Base-by-base conservation (phyloP, 2,329 filamentous ascomycete species). In the Penicillium sp. region DNA sequence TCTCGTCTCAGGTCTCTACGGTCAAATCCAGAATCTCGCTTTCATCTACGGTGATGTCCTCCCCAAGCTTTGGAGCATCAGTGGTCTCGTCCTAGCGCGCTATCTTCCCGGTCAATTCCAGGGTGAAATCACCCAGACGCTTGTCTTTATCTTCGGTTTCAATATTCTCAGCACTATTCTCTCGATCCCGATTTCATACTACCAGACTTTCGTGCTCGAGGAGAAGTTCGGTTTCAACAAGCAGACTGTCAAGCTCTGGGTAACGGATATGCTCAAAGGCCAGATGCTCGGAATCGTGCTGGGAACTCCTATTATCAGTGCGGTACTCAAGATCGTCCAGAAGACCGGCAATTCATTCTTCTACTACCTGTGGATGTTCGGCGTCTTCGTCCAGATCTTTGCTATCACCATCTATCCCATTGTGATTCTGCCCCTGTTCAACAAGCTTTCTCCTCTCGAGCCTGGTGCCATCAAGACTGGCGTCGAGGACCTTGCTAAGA, bases 161-260 rank as follows among this genome's bases (percentile, higher is more conserved):
- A 87, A 90, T 64, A 73, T 95, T 65, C 82, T 95, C 65, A 88
- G 91, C 63, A 90, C 93, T 66, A 61, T 89, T 50, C 76, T 96
- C 58, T 88, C 86, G 52, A 77, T 97, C 48, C 94, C 94, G 3
- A 83, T 86, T 54, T 88, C 85, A 50, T 85, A 96, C 73, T 99
- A 97, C 79, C 86, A 92, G 76, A 94, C 90, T 12, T 99, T 99
- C 68, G 89, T 97, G 44, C 80, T 99, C 51, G 94, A 99, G 75
- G 92, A 96, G 76, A 89, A 90, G 70, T 99, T 95, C 65, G 94
- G 94, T 45, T 99, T 99, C 84, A 99, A 99, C 76, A 99, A 99
- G 79, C 91, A 96, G 80, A 97, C 94, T 0, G 78, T 90, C 50
- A 86, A 85, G 72, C 81, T 97, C 28, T 99, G 93, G 81, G 70